A percentile compares a stretch with the other conserved stretches of the same genome.
Conservation (phyloP, 2,329 filamentous ascomycete species). For the Clonostachys rosea region DNA sequence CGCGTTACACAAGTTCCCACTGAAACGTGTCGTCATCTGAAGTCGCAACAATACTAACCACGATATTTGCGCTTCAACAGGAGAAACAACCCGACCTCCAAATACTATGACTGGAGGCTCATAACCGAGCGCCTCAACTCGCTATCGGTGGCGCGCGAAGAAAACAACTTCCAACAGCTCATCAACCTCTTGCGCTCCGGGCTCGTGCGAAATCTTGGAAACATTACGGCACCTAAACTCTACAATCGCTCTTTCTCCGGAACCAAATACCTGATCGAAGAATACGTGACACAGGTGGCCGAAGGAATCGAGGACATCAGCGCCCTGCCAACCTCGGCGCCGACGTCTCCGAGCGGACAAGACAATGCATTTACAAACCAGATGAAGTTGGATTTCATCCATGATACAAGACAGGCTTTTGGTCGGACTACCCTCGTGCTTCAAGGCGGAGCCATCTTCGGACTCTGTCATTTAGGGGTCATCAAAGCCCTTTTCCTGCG, state of each 20-base stretch:
- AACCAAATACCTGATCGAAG: conserved; percentile 86
- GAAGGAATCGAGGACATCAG: conserved; percentile 75
- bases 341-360: background rate
- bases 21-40: background rate
- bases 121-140: conserved; percentile 73
- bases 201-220: conserved; percentile 80
- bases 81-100: conserved; percentile 77
- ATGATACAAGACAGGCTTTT: conserved; percentile 84
- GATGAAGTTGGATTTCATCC: conserved; percentile 79
- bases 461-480: conserved; percentile 84
- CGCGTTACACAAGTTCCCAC: background rate
- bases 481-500: conserved; percentile 81
- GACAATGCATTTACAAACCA: conserved; percentile 56
- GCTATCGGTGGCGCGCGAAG: conserved; percentile 64
- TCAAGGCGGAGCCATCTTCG: conserved; percentile 89
- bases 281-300: conserved; percentile 84
- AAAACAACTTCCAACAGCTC: conserved; percentile 68
- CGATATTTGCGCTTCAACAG: conserved; percentile 29
- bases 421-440: conserved; percentile 81
- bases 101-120: conserved; percentile 81
- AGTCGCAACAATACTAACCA: background rate
- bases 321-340: conserved; percentile 46
- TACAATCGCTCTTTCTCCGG: conserved; percentile 85
- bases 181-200: conserved; percentile 78
- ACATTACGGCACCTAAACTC: conserved; percentile 76